These are phyloP conservation scores for Cymbopogon citratus DNA, from an alignment of 176 grass and related monocot species.

Conservation along the genomic window DNA sequence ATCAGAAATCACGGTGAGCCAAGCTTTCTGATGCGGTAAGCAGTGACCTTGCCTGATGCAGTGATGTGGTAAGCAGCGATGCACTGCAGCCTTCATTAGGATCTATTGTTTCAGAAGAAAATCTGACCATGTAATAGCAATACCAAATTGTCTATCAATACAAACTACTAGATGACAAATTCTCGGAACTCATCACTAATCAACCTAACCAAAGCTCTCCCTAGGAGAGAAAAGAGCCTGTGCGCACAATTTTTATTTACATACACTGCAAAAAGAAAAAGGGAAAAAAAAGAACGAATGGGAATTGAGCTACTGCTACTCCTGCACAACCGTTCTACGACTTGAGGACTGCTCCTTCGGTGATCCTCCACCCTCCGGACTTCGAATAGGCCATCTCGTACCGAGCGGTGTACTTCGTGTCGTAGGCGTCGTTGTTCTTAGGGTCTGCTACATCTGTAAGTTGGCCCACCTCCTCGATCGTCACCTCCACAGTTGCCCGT, in stretches of 20 bases:
- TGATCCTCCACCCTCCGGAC: slow-evolving; percentile 82
- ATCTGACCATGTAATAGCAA: background rate
- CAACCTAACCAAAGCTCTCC: background rate
- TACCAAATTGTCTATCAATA: background rate
- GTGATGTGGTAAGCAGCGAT: background rate
- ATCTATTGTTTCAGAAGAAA: background rate
- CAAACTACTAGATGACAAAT: background rate
- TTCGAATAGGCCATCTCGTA: slow-evolving; percentile 62
- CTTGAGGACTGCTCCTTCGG: slow-evolving; percentile 69
- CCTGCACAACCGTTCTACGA: slow-evolving; percentile 28
- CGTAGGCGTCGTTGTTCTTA: slow-evolving; percentile 50
- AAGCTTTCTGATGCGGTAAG: background rate
- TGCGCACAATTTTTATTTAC: slow-evolving; percentile 35
- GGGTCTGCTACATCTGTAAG: slow-evolving; percentile 40
- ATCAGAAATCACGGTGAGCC: background rate
- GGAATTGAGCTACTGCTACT: background rate
- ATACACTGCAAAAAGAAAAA: background rate
- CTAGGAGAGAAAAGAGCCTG: background rate
- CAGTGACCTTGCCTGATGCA: background rate
- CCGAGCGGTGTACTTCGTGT: slow-evolving; percentile 54
- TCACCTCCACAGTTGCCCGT: slow-evolving; percentile 68
- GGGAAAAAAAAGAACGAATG: background rate
- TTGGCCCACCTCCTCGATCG: slow-evolving; percentile 56
- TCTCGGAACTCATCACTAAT: background rate
- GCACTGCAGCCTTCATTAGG: background rate